These are phyloP conservation scores for Alisma plantagoaquatica DNA, from an alignment of 106 monocot genomes.

Conservation along the genomic window DNA sequence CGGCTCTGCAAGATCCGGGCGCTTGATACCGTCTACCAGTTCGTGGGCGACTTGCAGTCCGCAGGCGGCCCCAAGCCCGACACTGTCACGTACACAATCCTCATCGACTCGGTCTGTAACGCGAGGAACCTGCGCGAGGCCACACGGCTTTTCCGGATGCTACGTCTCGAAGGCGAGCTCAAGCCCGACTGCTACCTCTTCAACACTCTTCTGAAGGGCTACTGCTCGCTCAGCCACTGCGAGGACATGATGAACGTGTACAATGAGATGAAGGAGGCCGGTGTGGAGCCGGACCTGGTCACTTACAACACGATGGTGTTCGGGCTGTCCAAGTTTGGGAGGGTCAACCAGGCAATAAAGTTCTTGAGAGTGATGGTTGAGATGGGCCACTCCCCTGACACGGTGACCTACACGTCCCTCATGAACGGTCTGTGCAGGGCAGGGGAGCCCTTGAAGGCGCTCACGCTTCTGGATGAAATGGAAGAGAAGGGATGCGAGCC, in stretches of 20 bases:
- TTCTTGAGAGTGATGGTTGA: constrained; percentile 59
- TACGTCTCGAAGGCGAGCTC: constrained; percentile 54
- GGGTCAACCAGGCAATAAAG: constrained; percentile 58
- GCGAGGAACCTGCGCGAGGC: constrained; percentile 67
- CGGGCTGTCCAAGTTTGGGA: constrained; percentile 78
- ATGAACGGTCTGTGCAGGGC: constrained; percentile 94
- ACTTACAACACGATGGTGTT: constrained; percentile 81
- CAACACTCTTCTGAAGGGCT: constrained; percentile 88
- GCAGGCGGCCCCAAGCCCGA: constrained; percentile 25
- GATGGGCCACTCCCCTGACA: constrained; percentile 57
- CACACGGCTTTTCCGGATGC: constrained; percentile 38
- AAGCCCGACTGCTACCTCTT: constrained; percentile 82
- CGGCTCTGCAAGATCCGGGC: constrained; percentile 38
- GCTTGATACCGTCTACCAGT: constrained; percentile 39
- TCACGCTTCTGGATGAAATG: constrained; percentile 59
- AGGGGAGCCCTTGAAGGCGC: constrained; percentile 59
- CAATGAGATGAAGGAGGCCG: constrained; percentile 85
- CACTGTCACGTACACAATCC: constrained; percentile 68
- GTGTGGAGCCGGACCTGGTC: constrained; percentile 79
- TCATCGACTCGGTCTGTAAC: constrained; percentile 68
- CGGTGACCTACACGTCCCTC: constrained; percentile 69
- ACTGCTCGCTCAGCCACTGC: constrained; percentile 51
- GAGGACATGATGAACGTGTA: constrained; percentile 75
- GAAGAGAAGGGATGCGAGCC: constrained; percentile 74
- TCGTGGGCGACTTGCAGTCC: constrained; percentile 38